Percentiles rank a stretch among this genome's conserved stretches.
phyloP scores from a whole-genome alignment of 495 filamentous ascomycete species.

The Neurospora sp. region DNA sequence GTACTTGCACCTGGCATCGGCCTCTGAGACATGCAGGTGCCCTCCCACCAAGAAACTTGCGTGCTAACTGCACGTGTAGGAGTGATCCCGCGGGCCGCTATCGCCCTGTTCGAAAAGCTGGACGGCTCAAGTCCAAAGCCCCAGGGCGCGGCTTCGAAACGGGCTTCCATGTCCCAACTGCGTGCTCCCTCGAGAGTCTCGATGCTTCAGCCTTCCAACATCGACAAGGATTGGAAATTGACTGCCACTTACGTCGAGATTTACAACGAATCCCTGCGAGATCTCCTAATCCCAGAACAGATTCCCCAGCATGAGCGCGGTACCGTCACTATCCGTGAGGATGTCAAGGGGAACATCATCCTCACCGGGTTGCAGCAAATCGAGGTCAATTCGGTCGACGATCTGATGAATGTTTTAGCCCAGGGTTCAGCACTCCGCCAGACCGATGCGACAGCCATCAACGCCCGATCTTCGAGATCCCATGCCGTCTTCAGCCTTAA shows the following conservation, averaged over 20 bases:
- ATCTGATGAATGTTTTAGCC: slow-evolving; percentile 78
- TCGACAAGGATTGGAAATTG: slow-evolving; percentile 82
- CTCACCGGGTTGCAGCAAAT: slow-evolving; percentile 84
- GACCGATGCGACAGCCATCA: slow-evolving; percentile 97
- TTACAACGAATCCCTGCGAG: slow-evolving; percentile 92
- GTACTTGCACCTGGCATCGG: slow-evolving; percentile 16
- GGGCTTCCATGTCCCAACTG: slow-evolving; percentile 64
- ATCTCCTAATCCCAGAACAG: slow-evolving; percentile 76
- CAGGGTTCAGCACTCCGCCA: slow-evolving; percentile 92
- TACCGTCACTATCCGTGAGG: slow-evolving; percentile 78
- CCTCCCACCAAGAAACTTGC: background rate
- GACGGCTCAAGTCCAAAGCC: slow-evolving; percentile 33
- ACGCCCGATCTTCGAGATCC: slow-evolving; percentile 96
- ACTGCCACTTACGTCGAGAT: slow-evolving; percentile 98
- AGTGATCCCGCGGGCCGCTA: slow-evolving; percentile 85
- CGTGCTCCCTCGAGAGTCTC: slow-evolving; percentile 79
- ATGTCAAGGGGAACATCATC: slow-evolving; percentile 90
- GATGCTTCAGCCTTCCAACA: slow-evolving; percentile 29
- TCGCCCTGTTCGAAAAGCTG: slow-evolving; percentile 79
- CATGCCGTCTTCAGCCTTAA: slow-evolving; percentile 97
- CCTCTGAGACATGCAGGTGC: background rate
- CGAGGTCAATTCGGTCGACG: slow-evolving; percentile 83
- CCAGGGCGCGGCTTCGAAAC: slow-evolving; percentile 18
- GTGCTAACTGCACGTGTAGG: slow-evolving; percentile 41
- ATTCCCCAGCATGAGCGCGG: slow-evolving; percentile 58